Percentiles rank a stretch among this genome's conserved stretches.
These are phyloP conservation scores for Kuraishia ogatae DNA, from an alignment of 805 yeast genomes.

Conservation along the genomic window DNA sequence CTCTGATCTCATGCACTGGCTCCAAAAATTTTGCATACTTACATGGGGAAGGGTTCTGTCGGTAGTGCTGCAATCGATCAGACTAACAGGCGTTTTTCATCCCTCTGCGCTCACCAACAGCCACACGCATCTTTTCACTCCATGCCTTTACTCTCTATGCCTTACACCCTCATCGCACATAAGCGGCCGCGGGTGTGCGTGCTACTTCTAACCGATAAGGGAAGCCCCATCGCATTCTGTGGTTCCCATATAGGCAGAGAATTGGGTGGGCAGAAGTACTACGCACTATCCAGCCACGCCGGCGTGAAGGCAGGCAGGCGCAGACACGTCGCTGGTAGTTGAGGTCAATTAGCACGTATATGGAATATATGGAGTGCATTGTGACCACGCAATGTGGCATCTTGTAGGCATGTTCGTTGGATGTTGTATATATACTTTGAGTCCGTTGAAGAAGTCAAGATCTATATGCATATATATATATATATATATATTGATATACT, in stretches of 20 bases:
- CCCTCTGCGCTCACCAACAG: too few species aligned
- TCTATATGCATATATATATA: neutral
- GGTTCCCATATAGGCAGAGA: too few species aligned
- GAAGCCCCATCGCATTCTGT: too few species aligned
- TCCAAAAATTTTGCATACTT: neutral
- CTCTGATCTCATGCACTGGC: neutral
- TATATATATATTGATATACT: too few species aligned
- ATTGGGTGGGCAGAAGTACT: too few species aligned
- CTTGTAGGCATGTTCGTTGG: neutral
- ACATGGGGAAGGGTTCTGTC: neutral
- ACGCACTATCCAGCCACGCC: too few species aligned
- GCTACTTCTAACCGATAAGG: neutral
- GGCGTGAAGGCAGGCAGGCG: too few species aligned
- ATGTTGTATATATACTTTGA: neutral
- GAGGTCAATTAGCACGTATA: neutral
- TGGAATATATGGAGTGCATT: neutral
- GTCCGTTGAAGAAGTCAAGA: neutral
- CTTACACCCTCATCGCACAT: slow-evolving; percentile 70
- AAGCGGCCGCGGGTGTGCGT: slow-evolving; percentile 41
- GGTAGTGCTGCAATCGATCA: neutral
- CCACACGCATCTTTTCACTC: neutral
- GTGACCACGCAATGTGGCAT: neutral
- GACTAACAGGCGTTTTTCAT: neutral
- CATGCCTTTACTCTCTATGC: neutral
- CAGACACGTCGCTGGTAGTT: neutral